Conservation (phyloP, 257 asterid genomes). For the Forsythia suspensa region DNA sequence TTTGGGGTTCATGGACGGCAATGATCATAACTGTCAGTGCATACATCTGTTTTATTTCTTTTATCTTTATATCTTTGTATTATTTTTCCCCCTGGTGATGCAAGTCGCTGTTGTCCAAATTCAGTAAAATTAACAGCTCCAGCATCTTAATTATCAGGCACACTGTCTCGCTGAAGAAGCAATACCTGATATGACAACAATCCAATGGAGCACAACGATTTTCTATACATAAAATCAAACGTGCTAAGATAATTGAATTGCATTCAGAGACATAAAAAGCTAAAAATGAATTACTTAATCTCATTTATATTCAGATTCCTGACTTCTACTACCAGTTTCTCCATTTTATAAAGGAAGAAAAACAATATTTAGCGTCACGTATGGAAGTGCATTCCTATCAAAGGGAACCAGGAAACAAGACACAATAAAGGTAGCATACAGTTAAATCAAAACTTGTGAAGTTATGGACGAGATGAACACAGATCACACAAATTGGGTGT, state of each 20-base stretch:
- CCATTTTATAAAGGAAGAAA: not conserved
- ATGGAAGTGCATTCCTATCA: not conserved
- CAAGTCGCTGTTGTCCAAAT: not conserved
- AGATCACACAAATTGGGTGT: not conserved
- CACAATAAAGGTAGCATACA: not conserved
- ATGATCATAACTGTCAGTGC: not conserved
- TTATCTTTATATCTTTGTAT: not conserved
- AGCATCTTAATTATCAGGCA: not conserved
- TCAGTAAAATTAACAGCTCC: not conserved
- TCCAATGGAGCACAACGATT: not conserved
- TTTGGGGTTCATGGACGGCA: slow-evolving; percentile 7
- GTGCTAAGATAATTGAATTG: not conserved
- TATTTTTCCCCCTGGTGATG: not conserved
- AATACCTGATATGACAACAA: not conserved
- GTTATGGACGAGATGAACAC: not conserved
- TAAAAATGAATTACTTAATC: not conserved
- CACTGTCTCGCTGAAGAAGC: not conserved
- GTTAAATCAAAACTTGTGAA: not conserved
- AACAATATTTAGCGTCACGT: not conserved
- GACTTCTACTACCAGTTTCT: not conserved
- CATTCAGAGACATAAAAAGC: not conserved
- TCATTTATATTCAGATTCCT: not conserved
- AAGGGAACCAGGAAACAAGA: not conserved
- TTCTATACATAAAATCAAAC: not conserved
- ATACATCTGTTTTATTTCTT: not conserved